Evolutionary conservation across 345 rosid genomes (phyloP).

Genomic region (Rubroshorea leprosula): DNA sequence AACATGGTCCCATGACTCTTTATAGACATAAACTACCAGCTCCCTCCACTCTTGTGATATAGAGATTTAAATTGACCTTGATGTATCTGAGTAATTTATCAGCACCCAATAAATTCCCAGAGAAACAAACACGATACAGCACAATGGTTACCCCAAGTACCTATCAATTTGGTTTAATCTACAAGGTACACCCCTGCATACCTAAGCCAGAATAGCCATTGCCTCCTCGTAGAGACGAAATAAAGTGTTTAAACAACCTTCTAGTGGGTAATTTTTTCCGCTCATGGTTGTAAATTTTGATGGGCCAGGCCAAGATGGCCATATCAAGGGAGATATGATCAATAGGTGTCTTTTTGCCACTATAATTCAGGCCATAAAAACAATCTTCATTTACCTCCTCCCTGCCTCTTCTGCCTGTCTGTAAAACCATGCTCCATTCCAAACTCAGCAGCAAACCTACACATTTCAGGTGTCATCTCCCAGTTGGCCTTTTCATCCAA

Average conservation of each 20-base stretch:
- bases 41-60: constrained; percentile 3
- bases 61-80: constrained; percentile 11
- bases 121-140: constrained; percentile 15
- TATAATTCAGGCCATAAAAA: constrained; percentile 1
- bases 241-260: constrained; percentile 10
- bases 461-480: constrained; percentile 41
- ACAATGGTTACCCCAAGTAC: constrained; percentile 10
- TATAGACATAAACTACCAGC: neutral
- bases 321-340: constrained; percentile 1
- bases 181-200: constrained; percentile 13
- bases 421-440: constrained; percentile 36
- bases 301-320: no score
- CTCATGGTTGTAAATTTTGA: no score
- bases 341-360: neutral
- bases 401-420: constrained; percentile 18
- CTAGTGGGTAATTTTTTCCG: constrained; percentile 3
- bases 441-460: constrained; percentile 37
- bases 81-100: constrained; percentile 9
- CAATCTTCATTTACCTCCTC: constrained; percentile 20
- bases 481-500: constrained; percentile 34
- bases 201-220: constrained; percentile 9
- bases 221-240: neutral
- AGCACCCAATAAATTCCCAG: constrained; percentile 18
- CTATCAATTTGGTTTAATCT: constrained; percentile 12
- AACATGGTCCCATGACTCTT: no score